A percentile compares a stretch with the other conserved stretches of the same genome.
These are phyloP conservation scores for Diaporthe vexans DNA, from an alignment of 2,329 filamentous ascomycete genomes.

Conservation along the genomic window DNA sequence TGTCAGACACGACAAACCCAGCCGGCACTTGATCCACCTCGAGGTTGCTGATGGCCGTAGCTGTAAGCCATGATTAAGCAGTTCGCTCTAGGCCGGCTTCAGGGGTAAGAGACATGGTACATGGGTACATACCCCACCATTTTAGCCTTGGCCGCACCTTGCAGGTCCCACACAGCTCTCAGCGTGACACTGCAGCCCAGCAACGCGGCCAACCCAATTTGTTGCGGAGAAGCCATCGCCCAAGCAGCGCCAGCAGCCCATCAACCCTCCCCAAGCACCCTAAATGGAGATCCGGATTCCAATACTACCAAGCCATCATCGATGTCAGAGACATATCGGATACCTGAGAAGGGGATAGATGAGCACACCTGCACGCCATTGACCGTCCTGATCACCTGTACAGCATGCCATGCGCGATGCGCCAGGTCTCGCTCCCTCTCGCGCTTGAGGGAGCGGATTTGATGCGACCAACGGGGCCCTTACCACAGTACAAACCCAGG, in stretches of 20 bases:
- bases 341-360: background rate
- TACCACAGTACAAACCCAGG: too few relatives aligned
- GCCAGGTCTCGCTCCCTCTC: background rate
- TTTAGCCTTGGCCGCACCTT: background rate
- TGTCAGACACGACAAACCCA: slow-evolving; percentile 42
- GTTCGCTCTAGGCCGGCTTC: background rate
- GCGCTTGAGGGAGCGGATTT: background rate
- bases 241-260: background rate
- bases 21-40: slow-evolving; percentile 22
- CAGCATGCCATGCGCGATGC: background rate
- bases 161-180: background rate
- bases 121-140: slow-evolving; percentile 21
- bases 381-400: background rate
- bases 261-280: background rate
- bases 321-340: background rate
- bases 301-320: background rate
- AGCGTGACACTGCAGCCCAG: slow-evolving; percentile 19
- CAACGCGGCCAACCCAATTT: background rate
- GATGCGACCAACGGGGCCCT: background rate
- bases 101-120: slow-evolving; percentile 19
- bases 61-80: slow-evolving; percentile 37
- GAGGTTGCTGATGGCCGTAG: slow-evolving; percentile 28
- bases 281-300: background rate
- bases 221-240: slow-evolving; percentile 12
- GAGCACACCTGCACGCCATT: background rate